Evolutionary conservation across 2,329 filamentous ascomycete genomes (phyloP).

Genomic region (Aspergillus sp.): DNA sequence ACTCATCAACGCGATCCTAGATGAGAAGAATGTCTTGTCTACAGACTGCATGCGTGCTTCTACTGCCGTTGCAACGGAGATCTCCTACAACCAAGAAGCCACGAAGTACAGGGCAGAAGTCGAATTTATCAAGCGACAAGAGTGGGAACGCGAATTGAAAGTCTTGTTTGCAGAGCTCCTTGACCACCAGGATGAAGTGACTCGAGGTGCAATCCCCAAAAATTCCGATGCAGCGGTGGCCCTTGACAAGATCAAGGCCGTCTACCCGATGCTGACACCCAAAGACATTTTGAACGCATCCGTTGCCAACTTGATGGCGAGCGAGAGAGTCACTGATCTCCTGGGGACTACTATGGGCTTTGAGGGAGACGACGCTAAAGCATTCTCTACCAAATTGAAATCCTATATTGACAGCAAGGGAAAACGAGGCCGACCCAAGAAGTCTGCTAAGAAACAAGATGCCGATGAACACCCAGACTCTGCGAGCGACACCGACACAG

Average conservation of each 20-base stretch:
- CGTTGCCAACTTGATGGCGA: constrained; percentile 46
- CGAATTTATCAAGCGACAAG: constrained; percentile 56
- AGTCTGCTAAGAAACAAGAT: constrained; percentile 51
- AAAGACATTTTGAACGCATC: constrained; percentile 43
- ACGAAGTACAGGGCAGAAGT: constrained; percentile 58
- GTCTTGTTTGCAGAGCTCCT: constrained; percentile 54
- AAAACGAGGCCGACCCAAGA: constrained; percentile 21
- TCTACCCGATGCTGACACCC: constrained; percentile 42
- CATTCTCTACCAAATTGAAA: constrained; percentile 53
- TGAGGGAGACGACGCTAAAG: constrained; percentile 34
- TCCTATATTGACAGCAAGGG: constrained; percentile 60
- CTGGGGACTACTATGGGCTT: constrained; percentile 53
- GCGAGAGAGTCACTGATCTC: constrained; percentile 42
- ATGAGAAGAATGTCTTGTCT: constrained; percentile 60
- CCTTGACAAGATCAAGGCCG: constrained; percentile 45
- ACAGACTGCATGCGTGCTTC: constrained; percentile 64
- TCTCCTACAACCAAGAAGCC: constrained; percentile 56
- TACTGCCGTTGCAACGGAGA: constrained; percentile 63
- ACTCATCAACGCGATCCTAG: constrained; percentile 64
- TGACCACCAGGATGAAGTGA: constrained; percentile 42
- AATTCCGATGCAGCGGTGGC: constrained; percentile 49
- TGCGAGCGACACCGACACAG: background rate
- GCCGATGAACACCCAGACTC: background rate
- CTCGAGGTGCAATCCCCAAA: constrained; percentile 41
- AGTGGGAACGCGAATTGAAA: constrained; percentile 58